phyloP scores from a whole-genome alignment of 345 rosid species.

The Physaria fendleri region DNA sequence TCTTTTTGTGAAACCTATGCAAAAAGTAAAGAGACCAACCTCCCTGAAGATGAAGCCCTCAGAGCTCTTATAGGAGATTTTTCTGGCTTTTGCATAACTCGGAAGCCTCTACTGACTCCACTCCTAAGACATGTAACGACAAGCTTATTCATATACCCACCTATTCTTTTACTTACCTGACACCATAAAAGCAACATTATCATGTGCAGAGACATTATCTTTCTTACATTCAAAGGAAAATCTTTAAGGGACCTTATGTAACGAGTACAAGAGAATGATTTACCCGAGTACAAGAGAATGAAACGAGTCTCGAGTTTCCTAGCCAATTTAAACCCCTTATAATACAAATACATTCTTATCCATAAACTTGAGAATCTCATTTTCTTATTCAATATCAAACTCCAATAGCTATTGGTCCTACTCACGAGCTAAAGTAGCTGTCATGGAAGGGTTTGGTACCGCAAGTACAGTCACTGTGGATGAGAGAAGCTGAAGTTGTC shows the following conservation, averaged over 20 bases:
- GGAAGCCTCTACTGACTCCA: slow-evolving; percentile 67
- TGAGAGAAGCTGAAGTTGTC: slow-evolving; percentile 89
- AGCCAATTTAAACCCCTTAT: slow-evolving; percentile 88
- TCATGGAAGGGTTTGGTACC: slow-evolving; percentile 81
- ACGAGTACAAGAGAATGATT: slow-evolving; percentile 45
- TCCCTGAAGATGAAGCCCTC: slow-evolving; percentile 83
- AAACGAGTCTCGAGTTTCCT: slow-evolving; percentile 88
- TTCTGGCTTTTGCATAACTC: slow-evolving; percentile 80
- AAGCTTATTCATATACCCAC: slow-evolving; percentile 76
- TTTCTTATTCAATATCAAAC: not conserved
- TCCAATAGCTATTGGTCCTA: slow-evolving; percentile 21
- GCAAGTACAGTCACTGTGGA: slow-evolving; percentile 75
- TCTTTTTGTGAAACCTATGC: not conserved
- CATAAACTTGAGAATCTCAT: slow-evolving; percentile 7
- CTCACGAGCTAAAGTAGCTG: slow-evolving; percentile 84
- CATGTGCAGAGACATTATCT: too few species aligned
- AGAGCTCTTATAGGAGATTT: slow-evolving; percentile 78
- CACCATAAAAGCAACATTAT: slow-evolving; percentile 9
- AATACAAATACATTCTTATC: slow-evolving; percentile 17
- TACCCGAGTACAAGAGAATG: slow-evolving; percentile 67
- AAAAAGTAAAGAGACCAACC: slow-evolving; percentile 36
- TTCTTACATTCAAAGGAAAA: too few species aligned
- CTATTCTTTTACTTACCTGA: slow-evolving; percentile 72
- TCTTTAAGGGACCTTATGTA: not conserved
- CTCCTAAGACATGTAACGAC: slow-evolving; percentile 81